Conservation (phyloP, 1,284 basidiomycete species). For the Phylloporus sp. region DNA sequence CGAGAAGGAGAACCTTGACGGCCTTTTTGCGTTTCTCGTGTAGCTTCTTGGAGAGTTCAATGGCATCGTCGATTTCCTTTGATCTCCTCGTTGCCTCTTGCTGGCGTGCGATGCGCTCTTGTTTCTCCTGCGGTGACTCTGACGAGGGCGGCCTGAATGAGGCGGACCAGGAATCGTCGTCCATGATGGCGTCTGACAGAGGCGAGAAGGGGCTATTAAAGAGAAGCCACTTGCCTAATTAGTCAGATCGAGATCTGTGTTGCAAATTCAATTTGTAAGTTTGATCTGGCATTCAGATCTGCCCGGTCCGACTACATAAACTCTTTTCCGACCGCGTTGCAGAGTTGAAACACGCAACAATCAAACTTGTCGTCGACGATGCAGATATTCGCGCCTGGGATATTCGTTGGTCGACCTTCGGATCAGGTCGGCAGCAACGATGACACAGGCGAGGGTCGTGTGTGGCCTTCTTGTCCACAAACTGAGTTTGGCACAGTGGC, state of each 20-base stretch:
- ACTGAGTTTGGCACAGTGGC: no score
- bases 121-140: constrained; percentile 56
- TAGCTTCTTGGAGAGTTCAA: constrained; percentile 58
- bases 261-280: no score
- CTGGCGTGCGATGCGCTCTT: constrained; percentile 47
- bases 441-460: no score
- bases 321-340: no score
- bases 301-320: no score
- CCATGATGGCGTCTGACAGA: neutral
- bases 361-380: no score
- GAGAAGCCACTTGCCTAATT: neutral
- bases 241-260: constrained; percentile 1
- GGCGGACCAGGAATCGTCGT: constrained; percentile 32
- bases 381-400: no score
- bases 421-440: no score
- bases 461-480: no score
- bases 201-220: neutral
- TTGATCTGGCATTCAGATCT: no score
- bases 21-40: constrained; percentile 64
- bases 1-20: constrained; percentile 70
- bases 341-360: no score
- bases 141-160: constrained; percentile 43
- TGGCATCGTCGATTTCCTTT: constrained; percentile 64
- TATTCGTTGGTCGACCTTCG: no score
- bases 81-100: constrained; percentile 55